phyloP scores from a whole-genome alignment of 1,284 basidiomycete species.

The Prillingera fragicola region DNA sequence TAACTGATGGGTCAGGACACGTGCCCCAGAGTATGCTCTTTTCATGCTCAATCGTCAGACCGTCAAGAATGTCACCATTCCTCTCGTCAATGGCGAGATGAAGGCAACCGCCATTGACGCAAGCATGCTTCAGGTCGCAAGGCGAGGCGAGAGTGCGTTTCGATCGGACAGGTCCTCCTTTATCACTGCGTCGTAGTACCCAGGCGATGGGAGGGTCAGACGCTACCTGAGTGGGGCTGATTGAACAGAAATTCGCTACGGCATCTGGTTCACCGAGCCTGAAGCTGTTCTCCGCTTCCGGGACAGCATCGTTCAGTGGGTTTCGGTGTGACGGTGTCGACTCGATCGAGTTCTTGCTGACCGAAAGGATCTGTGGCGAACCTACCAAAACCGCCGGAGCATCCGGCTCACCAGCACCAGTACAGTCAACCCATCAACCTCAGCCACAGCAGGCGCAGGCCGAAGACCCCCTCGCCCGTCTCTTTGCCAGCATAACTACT shows the following conservation, averaged over 20 bases:
- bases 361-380: constrained; percentile 34
- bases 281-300: constrained; percentile 29
- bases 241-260: constrained; percentile 15
- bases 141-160: constrained; percentile 40
- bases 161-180: not conserved
- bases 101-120: constrained; percentile 32
- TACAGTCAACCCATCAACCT: not conserved
- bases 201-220: too few relatives aligned
- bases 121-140: constrained; percentile 37
- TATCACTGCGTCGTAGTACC: too few relatives aligned
- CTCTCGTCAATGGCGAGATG: constrained; percentile 41
- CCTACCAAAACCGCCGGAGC: constrained; percentile 18
- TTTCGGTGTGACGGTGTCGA: not conserved
- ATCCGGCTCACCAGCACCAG: constrained; percentile 1
- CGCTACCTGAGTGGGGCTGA: too few relatives aligned
- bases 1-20: constrained; percentile 19
- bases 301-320: constrained; percentile 29
- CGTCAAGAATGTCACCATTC: constrained; percentile 38
- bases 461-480: constrained; percentile 34
- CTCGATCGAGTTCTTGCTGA: too few relatives aligned
- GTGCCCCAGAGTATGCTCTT: constrained; percentile 37
- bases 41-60: constrained; percentile 42
- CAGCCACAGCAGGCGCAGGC: not conserved
- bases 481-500: constrained; percentile 34
- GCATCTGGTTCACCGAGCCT: constrained; percentile 40